These are phyloP conservation scores for Agaricales sp. DNA, from an alignment of 1,284 basidiomycete genomes.

Conservation along the genomic window DNA sequence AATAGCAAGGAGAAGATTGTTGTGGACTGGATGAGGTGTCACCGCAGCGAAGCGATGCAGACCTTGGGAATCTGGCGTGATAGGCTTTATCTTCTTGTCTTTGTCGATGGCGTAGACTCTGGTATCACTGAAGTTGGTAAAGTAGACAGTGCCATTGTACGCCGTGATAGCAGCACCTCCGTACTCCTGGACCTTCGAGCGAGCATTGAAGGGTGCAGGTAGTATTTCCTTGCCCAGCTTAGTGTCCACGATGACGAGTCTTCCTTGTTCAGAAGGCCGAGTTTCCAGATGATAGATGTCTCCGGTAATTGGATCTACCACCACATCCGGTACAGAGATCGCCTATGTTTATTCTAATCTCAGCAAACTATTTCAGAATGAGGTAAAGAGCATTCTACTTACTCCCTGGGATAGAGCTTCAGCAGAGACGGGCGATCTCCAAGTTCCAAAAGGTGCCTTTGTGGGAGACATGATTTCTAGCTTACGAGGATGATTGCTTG, in stretches of 20 bases:
- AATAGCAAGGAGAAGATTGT: constrained; percentile 40
- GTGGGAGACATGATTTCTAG: not conserved
- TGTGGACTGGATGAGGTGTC: constrained; percentile 33
- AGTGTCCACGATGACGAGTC: constrained; percentile 50
- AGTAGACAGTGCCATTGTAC: constrained; percentile 37
- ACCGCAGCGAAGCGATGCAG: constrained; percentile 49
- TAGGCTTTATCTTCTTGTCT: constrained; percentile 12
- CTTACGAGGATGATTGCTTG: no score
- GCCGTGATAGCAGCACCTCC: constrained; percentile 45
- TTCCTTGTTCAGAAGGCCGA: constrained; percentile 49
- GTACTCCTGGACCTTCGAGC: constrained; percentile 51
- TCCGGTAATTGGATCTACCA: constrained; percentile 43
- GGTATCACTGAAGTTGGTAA: constrained; percentile 43
- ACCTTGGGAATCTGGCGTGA: constrained; percentile 28
- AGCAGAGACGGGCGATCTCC: constrained; percentile 48
- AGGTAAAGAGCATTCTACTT: constrained; percentile 12
- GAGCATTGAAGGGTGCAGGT: constrained; percentile 26
- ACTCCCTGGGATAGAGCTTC: constrained; percentile 44
- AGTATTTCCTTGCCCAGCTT: constrained; percentile 36
- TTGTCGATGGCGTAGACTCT: constrained; percentile 35
- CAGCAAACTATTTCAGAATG: constrained; percentile 6
- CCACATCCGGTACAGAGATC: constrained; percentile 32
- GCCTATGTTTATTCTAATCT: constrained; percentile 21
- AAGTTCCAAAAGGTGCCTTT: constrained; percentile 45
- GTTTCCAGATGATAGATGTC: constrained; percentile 52